Evolutionary conservation across 2,329 filamentous ascomycete species (phyloP).

Genomic region (Aspergillus ochraceoroseus): DNA sequence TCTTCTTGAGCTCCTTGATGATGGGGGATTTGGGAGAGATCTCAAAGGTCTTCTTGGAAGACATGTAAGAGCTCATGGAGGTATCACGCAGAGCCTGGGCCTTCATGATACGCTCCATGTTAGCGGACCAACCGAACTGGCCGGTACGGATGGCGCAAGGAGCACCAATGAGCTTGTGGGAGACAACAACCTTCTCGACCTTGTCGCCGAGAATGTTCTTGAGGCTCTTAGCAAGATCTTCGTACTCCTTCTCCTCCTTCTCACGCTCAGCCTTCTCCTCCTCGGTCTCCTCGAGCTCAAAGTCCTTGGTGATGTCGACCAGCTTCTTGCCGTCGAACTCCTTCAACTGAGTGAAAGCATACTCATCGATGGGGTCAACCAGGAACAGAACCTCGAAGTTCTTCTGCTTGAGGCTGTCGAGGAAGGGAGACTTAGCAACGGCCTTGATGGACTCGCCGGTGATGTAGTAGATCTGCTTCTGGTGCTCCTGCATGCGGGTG

Average conservation of each 20-base stretch:
- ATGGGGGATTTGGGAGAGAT: slow-evolving; percentile 98
- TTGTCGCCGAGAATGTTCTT: slow-evolving; percentile 99
- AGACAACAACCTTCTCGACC: slow-evolving; percentile 99
- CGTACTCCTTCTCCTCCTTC: slow-evolving; percentile 96
- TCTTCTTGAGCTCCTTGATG: slow-evolving; percentile 98
- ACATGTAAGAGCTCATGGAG: slow-evolving; percentile 99
- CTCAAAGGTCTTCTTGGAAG: slow-evolving; percentile 99
- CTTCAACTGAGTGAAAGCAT: slow-evolving; percentile 99
- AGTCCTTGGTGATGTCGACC: slow-evolving; percentile 99
- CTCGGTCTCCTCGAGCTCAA: slow-evolving; percentile 99
- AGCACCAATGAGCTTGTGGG: slow-evolving; percentile 89
- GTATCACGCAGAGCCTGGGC: slow-evolving; percentile 99
- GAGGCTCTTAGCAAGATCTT: slow-evolving; percentile 87
- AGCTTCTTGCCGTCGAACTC: slow-evolving; percentile 99
- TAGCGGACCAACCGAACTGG: slow-evolving; percentile 99
- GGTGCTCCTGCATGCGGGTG: slow-evolving; percentile 98
- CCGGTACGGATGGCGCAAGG: slow-evolving; percentile 99
- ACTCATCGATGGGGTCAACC: slow-evolving; percentile 98
- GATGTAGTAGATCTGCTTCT: slow-evolving; percentile 99
- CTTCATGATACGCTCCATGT: slow-evolving; percentile 99
- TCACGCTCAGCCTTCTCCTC: slow-evolving; percentile 98
- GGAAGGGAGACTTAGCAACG: slow-evolving; percentile 96
- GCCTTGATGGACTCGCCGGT: slow-evolving; percentile 99
- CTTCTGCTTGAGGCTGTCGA: slow-evolving; percentile 98
- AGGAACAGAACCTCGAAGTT: slow-evolving; percentile 99